Percentiles rank a stretch among this genome's conserved stretches.
Evolutionary conservation across 1,139 yeast genomes (phyloP).

Genomic region (Scheffersomyces quercinus): DNA sequence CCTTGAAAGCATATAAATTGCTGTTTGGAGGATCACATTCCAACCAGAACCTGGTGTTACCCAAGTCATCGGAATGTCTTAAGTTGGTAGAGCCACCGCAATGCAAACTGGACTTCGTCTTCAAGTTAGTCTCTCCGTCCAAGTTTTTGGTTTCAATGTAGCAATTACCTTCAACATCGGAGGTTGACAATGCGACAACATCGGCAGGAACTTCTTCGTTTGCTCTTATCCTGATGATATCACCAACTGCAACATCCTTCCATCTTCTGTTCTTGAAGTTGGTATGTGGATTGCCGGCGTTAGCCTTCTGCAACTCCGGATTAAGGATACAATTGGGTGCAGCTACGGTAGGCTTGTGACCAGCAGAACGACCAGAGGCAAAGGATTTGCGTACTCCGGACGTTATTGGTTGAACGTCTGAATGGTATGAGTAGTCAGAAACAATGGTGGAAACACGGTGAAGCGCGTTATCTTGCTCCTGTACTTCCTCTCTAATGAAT

Average conservation of each 20-base stretch:
- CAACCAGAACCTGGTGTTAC: conserved; percentile 74
- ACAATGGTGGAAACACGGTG: conserved; percentile 42
- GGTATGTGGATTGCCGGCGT: conserved; percentile 21
- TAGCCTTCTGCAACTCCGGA: conserved; percentile 26
- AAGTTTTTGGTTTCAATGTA: conserved; percentile 91
- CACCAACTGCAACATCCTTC: conserved; percentile 92
- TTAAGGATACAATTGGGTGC: conserved; percentile 34
- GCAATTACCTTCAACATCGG: conserved; percentile 89
- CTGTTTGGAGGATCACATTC: conserved; percentile 92
- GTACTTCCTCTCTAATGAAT: conserved; percentile 25
- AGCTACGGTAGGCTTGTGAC: conserved; percentile 6
- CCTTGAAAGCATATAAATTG: conserved; percentile 81
- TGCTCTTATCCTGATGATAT: conserved; percentile 76
- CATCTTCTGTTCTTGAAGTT: conserved; percentile 72
- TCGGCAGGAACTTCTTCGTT: conserved; percentile 97
- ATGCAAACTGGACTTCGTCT: conserved; percentile 71
- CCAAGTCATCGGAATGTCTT: conserved; percentile 70
- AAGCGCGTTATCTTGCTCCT: conserved; percentile 30
- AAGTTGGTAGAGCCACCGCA: conserved; percentile 60
- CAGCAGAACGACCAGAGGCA: conserved; percentile 1
- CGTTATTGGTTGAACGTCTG: conserved; percentile 5
- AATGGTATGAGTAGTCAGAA: conserved; percentile 30
- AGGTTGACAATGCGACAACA: conserved; percentile 72
- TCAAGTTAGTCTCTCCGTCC: conserved; percentile 95
- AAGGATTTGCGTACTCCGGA: background rate